Base-by-base conservation (phyloP, 306 rosid genomes). In the Geum urbanum region DNA sequence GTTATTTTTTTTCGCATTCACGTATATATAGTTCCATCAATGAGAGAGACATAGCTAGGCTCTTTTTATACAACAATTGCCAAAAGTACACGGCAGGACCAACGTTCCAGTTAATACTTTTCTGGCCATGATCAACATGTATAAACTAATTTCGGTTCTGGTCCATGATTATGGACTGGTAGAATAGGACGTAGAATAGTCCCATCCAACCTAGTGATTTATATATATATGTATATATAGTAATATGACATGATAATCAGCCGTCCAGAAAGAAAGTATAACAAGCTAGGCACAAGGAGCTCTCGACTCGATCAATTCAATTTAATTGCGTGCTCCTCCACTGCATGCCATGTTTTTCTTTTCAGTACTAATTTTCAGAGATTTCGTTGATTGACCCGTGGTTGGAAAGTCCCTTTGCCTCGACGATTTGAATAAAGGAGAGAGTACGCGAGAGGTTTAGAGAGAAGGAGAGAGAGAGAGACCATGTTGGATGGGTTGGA, bases 401-500 rank as follows among this genome's bases (percentile, higher is more conserved):
- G 76, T 76, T 78, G 71, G 70, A 77, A 73, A 47, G 71, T 73
- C 77, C 67, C 39, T 45, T 51, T 52, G 74, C 61, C 67, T 73
- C 71, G 15, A 72, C 74, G 77, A 63, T 60, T 49, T 60, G 76
- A 63, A 50, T 70, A 47, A 16, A n/a, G 2, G 32, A 27, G 32
- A 27, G 32, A 27, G 32, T 1, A 2, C 1, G 6, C 9, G 9
- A 62, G 16, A 9, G 27, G 10, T 66, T 46, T 63, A 63, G 54
- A 60, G 74, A 63, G 73, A 52, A 65, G 48, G 54, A 63, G 81
- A 71, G 74, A 63, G 74, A 59, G 65, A 59, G 59, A 67, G 82
- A 73, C 77, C 76, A 69, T 73, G 86, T 76, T 79, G 63, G 83
- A 80, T 85, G 84, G 92, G 85, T 71, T 78, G 83, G 75, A 86